These are phyloP conservation scores for Xylaria bambusicola DNA, from an alignment of 495 filamentous ascomycete genomes.

Conservation along the genomic window DNA sequence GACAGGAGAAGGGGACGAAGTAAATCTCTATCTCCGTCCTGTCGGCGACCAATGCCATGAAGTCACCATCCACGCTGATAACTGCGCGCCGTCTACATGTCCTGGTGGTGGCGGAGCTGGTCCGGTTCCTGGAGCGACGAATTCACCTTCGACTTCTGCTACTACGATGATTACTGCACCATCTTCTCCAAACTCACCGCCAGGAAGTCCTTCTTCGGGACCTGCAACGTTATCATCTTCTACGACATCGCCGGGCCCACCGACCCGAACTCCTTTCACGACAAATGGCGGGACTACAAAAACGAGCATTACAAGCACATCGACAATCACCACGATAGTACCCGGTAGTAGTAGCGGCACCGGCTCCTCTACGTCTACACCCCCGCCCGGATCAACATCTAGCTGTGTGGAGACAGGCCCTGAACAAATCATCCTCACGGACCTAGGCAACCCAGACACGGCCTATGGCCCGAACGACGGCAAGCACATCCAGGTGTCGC, in stretches of 20 bases:
- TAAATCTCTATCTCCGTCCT: conserved; percentile 55
- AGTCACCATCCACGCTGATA: conserved; percentile 51
- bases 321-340: not conserved
- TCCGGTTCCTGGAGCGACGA: conserved; percentile 6
- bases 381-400: conserved; percentile 4
- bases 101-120: conserved; percentile 19
- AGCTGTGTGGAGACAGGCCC: conserved; percentile 22
- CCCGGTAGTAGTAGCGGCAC: too few relatives aligned
- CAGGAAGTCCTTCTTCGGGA: too few relatives aligned
- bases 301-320: conserved; percentile 17
- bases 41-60: conserved; percentile 46
- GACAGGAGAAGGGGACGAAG: conserved; percentile 51
- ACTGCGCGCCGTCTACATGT: conserved; percentile 36
- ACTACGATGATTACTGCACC: not conserved
- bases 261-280: conserved; percentile 11
- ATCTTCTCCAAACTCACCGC: too few relatives aligned
- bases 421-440: conserved; percentile 58
- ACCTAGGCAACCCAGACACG: conserved; percentile 52
- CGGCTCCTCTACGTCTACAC: too few relatives aligned
- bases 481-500: conserved; percentile 60
- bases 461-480: conserved; percentile 39
- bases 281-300: conserved; percentile 9
- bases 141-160: conserved; percentile 7
- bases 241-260: conserved; percentile 1
- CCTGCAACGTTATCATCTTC: too few relatives aligned